phyloP scores from a whole-genome alignment of 176 grass and related monocot genomes.

The Triticum aestivum region DNA sequence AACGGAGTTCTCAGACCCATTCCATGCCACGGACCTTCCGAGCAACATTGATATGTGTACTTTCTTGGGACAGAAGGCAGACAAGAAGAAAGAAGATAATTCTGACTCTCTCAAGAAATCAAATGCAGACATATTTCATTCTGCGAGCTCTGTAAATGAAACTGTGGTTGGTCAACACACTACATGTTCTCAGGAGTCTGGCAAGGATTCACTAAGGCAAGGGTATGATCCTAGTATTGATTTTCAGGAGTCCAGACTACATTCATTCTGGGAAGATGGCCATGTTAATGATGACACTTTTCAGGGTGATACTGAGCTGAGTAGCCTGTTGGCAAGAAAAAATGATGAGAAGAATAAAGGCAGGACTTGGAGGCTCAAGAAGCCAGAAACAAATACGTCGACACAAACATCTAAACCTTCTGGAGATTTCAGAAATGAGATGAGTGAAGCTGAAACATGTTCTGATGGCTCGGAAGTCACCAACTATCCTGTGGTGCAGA shows the following conservation, averaged over 20 bases:
- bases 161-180: constrained; percentile 13
- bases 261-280: constrained; percentile 32
- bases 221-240: constrained; percentile 35
- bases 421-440: constrained; percentile 22
- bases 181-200: constrained; percentile 18
- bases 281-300: constrained; percentile 29
- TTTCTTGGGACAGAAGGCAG: constrained; percentile 36
- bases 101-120: constrained; percentile 18
- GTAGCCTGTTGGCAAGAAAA: constrained; percentile 27
- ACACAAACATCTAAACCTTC: constrained; percentile 24
- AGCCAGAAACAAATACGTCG: constrained; percentile 32
- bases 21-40: not conserved
- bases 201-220: constrained; percentile 38
- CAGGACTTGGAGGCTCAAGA: constrained; percentile 12
- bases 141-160: constrained; percentile 24
- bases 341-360: constrained; percentile 16
- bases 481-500: constrained; percentile 34
- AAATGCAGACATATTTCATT: constrained; percentile 25
- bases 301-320: constrained; percentile 28
- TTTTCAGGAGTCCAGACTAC: constrained; percentile 29
- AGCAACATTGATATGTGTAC: constrained; percentile 33
- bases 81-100: constrained; percentile 36
- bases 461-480: constrained; percentile 34
- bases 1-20: constrained; percentile 31
- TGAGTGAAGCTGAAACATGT: constrained; percentile 32